Percentiles rank a stretch among this genome's conserved stretches.
phyloP scores from a whole-genome alignment of 805 yeast genomes.

The Candida germanica region DNA sequence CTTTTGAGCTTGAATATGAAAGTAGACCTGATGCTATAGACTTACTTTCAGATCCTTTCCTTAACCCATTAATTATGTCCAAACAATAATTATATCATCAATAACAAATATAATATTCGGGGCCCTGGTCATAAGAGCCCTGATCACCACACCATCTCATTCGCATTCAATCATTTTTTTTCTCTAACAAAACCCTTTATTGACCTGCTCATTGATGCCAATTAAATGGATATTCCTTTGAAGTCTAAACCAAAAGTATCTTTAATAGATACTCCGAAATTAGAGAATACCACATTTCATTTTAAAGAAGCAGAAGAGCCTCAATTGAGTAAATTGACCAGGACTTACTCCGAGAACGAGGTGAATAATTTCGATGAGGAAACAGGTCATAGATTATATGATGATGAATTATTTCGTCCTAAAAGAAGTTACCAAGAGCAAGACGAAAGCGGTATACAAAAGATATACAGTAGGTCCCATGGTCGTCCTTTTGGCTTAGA shows the following conservation, averaged over 20 bases:
- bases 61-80: slow-evolving; percentile 47
- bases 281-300: background rate
- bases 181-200: too few species aligned
- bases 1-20: slow-evolving; percentile 74
- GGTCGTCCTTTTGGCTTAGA: slow-evolving; percentile 48
- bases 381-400: slow-evolving; percentile 53
- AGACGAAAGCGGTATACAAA: slow-evolving; percentile 9
- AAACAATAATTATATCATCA: slow-evolving; percentile 20
- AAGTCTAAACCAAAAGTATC: slow-evolving; percentile 41
- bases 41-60: slow-evolving; percentile 62
- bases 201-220: background rate
- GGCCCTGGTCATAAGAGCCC: too few species aligned
- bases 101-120: too few species aligned
- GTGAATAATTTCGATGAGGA: slow-evolving; percentile 53
- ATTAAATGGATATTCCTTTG: slow-evolving; percentile 36
- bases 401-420: slow-evolving; percentile 52
- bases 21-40: slow-evolving; percentile 74
- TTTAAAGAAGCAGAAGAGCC: slow-evolving; percentile 4
- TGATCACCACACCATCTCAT: slow-evolving; percentile 3
- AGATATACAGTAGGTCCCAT: slow-evolving; percentile 34
- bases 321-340: slow-evolving; percentile 31
- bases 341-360: slow-evolving; percentile 67
- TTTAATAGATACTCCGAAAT: slow-evolving; percentile 20
- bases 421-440: slow-evolving; percentile 11
- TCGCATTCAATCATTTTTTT: too few species aligned